Evolutionary conservation across 2,329 filamentous ascomycete species (phyloP).

Genomic region (Colletotrichum endophyticum): DNA sequence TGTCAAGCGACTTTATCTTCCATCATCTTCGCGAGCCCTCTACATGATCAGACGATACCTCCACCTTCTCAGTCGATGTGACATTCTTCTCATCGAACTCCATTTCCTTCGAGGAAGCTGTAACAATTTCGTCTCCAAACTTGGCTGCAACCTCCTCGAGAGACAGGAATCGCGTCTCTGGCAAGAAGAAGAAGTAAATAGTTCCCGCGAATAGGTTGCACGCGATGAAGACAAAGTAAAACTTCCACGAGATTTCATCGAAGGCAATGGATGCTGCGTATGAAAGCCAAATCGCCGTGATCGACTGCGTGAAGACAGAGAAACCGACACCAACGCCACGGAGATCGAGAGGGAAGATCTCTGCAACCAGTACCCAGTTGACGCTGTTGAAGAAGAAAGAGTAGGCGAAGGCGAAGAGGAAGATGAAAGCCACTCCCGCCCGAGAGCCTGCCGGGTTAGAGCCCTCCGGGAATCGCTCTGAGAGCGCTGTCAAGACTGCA

Average conservation of each 20-base stretch:
- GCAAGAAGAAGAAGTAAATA: constrained; percentile 37
- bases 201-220: constrained; percentile 31
- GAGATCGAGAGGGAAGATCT: constrained; percentile 31
- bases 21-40: background rate
- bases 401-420: constrained; percentile 32
- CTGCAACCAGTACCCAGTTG: constrained; percentile 32
- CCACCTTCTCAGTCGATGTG: background rate
- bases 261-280: constrained; percentile 31
- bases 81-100: background rate
- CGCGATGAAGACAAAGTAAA: constrained; percentile 37
- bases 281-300: constrained; percentile 35
- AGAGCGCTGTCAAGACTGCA: constrained; percentile 24
- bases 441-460: constrained; percentile 24
- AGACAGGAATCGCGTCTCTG: constrained; percentile 35
- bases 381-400: constrained; percentile 37
- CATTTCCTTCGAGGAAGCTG: background rate
- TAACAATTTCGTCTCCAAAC: constrained; percentile 33
- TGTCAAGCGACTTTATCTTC: background rate
- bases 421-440: constrained; percentile 34
- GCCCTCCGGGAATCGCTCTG: constrained; percentile 18
- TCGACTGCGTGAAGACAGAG: constrained; percentile 30
- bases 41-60: background rate
- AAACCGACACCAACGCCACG: constrained; percentile 29
- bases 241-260: constrained; percentile 31
- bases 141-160: constrained; percentile 36